phyloP scores from a whole-genome alignment of 2,329 filamentous ascomycete genomes.

The Trichoderma aggressivum region DNA sequence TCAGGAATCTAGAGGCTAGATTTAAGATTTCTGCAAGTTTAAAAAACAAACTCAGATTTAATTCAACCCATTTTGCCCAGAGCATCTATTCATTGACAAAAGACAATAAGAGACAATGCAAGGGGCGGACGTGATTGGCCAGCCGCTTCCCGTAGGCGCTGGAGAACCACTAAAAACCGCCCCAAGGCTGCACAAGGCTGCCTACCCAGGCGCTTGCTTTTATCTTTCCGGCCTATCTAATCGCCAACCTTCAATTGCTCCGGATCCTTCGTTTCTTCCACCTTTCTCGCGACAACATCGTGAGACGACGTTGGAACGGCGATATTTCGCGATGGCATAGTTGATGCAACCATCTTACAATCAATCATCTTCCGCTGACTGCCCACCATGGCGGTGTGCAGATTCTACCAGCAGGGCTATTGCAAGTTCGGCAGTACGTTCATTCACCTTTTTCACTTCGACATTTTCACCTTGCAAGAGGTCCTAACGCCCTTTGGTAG shows the following conservation, averaged over 20 bases:
- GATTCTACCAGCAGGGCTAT: conserved; percentile 49
- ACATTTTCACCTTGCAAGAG: background rate
- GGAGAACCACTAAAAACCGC: background rate
- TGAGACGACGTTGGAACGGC: background rate
- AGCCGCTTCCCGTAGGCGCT: background rate
- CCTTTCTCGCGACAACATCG: background rate
- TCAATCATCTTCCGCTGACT: conserved; percentile 5
- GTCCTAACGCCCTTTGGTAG: conserved; percentile 32
- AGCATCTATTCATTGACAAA: background rate
- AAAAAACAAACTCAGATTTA: background rate
- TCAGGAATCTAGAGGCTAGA: background rate
- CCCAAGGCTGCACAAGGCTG: conserved; percentile 20
- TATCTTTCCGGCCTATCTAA: conserved; percentile 9
- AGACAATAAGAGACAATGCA: background rate
- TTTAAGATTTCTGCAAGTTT: background rate
- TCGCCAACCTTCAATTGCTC: background rate
- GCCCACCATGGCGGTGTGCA: conserved; percentile 42
- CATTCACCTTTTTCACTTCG: conserved; percentile 5
- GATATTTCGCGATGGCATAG: conserved; percentile 17
- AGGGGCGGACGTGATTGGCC: conserved; percentile 28
- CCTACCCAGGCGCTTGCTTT: conserved; percentile 16
- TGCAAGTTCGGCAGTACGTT: conserved; percentile 52
- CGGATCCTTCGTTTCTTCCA: background rate
- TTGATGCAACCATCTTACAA: background rate
- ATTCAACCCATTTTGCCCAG: background rate